Percentiles rank a stretch among this genome's conserved stretches.
Conservation (phyloP, 495 filamentous ascomycete species). For the Penicillium flavigenum region DNA sequence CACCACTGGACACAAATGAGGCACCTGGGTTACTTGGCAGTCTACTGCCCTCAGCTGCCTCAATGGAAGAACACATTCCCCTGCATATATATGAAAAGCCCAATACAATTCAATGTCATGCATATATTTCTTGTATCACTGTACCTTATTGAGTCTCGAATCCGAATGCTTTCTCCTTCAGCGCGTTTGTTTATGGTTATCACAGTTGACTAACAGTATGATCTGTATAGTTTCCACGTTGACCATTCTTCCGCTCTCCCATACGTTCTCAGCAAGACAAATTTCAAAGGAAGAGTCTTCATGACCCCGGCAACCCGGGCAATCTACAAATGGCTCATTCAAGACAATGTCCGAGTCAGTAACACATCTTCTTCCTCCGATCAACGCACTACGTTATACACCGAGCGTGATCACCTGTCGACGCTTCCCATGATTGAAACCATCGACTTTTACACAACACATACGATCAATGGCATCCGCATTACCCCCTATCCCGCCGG, state of each 20-base stretch:
- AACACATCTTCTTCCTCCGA: conserved; percentile 74
- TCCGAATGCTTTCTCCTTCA: not conserved
- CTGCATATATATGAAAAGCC: conserved; percentile 37
- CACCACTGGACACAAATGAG: conserved; percentile 7
- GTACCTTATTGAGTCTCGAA: conserved; percentile 14
- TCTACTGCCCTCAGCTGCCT: conserved; percentile 3
- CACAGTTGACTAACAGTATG: conserved; percentile 26
- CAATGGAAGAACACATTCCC: conserved; percentile 1
- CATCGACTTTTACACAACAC: conserved; percentile 96
- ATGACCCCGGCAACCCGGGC: conserved; percentile 99
- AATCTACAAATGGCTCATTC: conserved; percentile 99
- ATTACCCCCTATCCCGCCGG: conserved; percentile 96
- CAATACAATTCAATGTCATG: conserved; percentile 32
- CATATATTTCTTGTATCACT: conserved; percentile 26
- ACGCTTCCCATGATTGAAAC: conserved; percentile 93
- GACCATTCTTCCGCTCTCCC: conserved; percentile 96
- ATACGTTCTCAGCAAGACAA: conserved; percentile 96
- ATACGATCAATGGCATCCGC: conserved; percentile 91
- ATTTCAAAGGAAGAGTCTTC: conserved; percentile 93
- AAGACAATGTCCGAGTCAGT: conserved; percentile 87
- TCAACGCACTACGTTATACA: conserved; percentile 78
- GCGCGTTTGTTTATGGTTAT: not conserved
- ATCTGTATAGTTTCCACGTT: conserved; percentile 77
- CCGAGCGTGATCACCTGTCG: conserved; percentile 87
- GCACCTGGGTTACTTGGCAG: conserved; percentile 1